These are phyloP conservation scores for Oryza australiensis DNA, from an alignment of 176 grass and related monocot species.

Conservation along the genomic window DNA sequence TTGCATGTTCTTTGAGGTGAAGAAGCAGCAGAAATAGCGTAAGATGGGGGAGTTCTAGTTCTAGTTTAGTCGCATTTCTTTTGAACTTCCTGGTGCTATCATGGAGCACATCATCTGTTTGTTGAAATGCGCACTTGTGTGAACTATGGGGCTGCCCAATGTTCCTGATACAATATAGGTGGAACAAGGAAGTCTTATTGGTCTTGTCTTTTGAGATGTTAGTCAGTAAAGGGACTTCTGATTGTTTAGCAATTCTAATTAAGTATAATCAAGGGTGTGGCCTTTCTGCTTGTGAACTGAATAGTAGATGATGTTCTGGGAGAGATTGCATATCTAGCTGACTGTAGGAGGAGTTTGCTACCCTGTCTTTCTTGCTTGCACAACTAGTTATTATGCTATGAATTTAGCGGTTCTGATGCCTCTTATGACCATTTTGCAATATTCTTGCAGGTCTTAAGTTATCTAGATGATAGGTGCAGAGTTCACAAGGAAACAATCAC, in stretches of 20 bases:
- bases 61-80: not conserved
- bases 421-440: constrained; percentile 11
- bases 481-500: constrained; percentile 82
- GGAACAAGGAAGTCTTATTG: not conserved
- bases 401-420: not conserved
- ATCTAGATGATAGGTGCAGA: constrained; percentile 75
- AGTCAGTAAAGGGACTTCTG: not conserved
- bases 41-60: not conserved
- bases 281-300: not conserved
- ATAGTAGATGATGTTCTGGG: not conserved
- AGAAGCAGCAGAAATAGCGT: not conserved
- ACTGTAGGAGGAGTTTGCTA: not conserved
- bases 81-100: not conserved
- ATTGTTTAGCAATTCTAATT: not conserved
- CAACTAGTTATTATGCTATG: not conserved
- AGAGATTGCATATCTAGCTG: constrained; percentile 3
- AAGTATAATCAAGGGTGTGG: not conserved
- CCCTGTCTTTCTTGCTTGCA: not conserved
- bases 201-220: not conserved
- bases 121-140: constrained; percentile 30
- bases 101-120: constrained; percentile 25
- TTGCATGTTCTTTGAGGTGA: not conserved
- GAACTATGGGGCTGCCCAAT: not conserved
- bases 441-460: constrained; percentile 57
- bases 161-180: not conserved